A percentile compares a stretch with the other conserved stretches of the same genome.
Conservation (phyloP, 257 asterid genomes). For the Fraxinus cuspidata region DNA sequence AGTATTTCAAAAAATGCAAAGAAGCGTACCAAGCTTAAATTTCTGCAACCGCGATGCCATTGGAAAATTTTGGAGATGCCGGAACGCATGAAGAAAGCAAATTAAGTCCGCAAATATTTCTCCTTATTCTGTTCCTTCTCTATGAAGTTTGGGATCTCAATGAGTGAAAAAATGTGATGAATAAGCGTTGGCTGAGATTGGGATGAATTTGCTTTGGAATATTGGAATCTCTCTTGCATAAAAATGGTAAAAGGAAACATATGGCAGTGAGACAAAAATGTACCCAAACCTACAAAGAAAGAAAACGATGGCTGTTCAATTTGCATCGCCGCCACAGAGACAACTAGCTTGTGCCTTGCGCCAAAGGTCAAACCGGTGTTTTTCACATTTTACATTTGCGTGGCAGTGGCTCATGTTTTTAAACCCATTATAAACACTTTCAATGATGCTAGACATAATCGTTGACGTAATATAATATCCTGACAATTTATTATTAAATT, state of each 20-base stretch:
- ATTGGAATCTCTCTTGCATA: background rate
- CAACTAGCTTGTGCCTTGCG: too few relatives aligned
- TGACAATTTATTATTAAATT: too few relatives aligned
- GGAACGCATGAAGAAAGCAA: slow-evolving; percentile 46
- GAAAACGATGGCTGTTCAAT: too few relatives aligned
- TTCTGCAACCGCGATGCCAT: slow-evolving; percentile 40
- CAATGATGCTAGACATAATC: too few relatives aligned
- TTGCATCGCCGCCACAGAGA: too few relatives aligned
- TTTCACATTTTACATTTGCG: too few relatives aligned
- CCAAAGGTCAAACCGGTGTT: too few relatives aligned
- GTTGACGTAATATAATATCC: too few relatives aligned
- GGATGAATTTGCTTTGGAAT: background rate
- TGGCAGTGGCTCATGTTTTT: too few relatives aligned
- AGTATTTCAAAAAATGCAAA: background rate
- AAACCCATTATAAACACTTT: too few relatives aligned
- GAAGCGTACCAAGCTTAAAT: slow-evolving; percentile 21
- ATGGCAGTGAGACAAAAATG: background rate
- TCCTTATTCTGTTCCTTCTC: background rate
- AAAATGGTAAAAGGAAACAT: background rate
- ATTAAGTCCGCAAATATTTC: background rate
- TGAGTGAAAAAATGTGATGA: background rate
- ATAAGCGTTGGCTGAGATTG: background rate
- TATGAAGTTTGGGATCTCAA: background rate
- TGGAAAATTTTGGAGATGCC: slow-evolving; percentile 45
- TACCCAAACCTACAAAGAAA: too few relatives aligned